Base-by-base conservation (phyloP, 495 filamentous ascomycete species). In the Neurospora sp. region DNA sequence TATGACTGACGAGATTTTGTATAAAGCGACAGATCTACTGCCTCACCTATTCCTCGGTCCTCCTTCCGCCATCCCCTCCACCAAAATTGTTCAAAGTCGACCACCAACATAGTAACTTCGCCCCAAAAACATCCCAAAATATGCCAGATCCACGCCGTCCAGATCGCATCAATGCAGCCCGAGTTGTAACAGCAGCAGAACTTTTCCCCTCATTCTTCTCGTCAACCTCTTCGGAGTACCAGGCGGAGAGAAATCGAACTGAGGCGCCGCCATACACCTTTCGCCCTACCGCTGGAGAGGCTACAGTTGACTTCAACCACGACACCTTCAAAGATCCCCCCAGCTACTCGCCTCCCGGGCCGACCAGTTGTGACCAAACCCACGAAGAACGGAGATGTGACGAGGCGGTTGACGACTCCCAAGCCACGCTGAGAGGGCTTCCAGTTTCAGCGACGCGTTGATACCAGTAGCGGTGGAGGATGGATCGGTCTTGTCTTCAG, bases 341-440 rank as follows among this genome's bases (percentile, higher is more conserved):
- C 2, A 14, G 46, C 11, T 54, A 54, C 46, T 1, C 20, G 10
- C 20, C 3, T 54, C 5, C 9, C 20, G 5, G 3, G 5, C 2
- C 20, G 10, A 1, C 46, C 14, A 27, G 5, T 5, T 0, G 10
- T 4, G 8, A 10, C 18, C 4, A 11, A 1, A 0, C 1, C 2
- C 9, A 20, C 44, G 0, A 20, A 49, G 46, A 27, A 54, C 46
- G 2, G 20, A 27, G 20, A 2, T 1, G 20, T 54, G 46, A 54
- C 2, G 20, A 23, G 20, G 20, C 10, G 11, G 5, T 12, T 1
- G 46, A 0, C 10, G 20, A 54, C 10, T 5, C 4, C 20, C 20
- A 12, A 23, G 20, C 20, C 4, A 14, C 20, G 20, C 2, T 4
- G 4, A 12, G 5, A 1, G 20, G 1, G 10, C 10, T 23, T 54